phyloP scores from a whole-genome alignment of 1,284 basidiomycete species.

The Ceraceosorus guamensis region DNA sequence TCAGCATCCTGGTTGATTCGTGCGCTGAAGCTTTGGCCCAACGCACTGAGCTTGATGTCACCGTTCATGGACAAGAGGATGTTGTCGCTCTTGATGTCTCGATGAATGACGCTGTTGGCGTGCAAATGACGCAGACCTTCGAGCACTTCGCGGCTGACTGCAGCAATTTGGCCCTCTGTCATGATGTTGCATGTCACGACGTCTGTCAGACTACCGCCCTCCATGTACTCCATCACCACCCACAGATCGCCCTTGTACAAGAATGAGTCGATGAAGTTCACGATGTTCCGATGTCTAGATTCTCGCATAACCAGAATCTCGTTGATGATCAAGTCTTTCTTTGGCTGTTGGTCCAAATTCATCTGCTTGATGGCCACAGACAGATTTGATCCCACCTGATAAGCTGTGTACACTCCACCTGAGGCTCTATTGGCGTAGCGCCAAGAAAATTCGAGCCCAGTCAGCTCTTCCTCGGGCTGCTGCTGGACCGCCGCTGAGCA shows the following conservation, averaged over 20 bases:
- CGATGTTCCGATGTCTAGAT: constrained; percentile 91
- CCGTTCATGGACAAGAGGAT: constrained; percentile 84
- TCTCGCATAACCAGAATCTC: constrained; percentile 98
- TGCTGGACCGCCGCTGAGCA: constrained; percentile 55
- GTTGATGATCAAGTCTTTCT: constrained; percentile 99
- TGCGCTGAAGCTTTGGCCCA: not conserved
- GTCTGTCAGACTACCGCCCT: constrained; percentile 80
- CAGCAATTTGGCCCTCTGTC: constrained; percentile 86
- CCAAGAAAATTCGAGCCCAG: constrained; percentile 1
- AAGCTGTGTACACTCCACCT: constrained; percentile 95
- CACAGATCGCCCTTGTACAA: constrained; percentile 94
- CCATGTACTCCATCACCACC: constrained; percentile 99
- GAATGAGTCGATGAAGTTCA: constrained; percentile 99
- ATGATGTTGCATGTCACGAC: constrained; percentile 95
- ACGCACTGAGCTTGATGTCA: constrained; percentile 92
- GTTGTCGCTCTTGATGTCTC: constrained; percentile 98
- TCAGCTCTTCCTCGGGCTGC: not conserved
- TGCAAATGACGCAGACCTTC: constrained; percentile 89
- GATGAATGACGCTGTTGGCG: constrained; percentile 87
- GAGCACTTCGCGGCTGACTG: constrained; percentile 79
- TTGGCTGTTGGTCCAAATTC: constrained; percentile 98
- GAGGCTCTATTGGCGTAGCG: constrained; percentile 60
- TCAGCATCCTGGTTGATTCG: not conserved
- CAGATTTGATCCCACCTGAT: constrained; percentile 85
- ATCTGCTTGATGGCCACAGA: constrained; percentile 99